A percentile compares a stretch with the other conserved stretches of the same genome.
Conservation (phyloP, 2,329 filamentous ascomycete species). For the Leptodontidium sp. region DNA sequence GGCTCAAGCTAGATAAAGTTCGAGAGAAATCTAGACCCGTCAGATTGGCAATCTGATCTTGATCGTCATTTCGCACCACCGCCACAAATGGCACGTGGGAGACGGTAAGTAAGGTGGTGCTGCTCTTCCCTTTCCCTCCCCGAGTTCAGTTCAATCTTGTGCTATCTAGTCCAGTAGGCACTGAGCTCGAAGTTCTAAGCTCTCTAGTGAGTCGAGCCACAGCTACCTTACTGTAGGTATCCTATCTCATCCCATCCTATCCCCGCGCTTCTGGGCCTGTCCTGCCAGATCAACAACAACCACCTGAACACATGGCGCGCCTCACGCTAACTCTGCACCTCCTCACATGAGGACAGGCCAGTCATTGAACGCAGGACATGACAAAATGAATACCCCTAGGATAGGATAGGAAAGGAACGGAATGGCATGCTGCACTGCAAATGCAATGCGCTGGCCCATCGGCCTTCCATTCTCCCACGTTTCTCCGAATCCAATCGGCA, state of each 20-base stretch:
- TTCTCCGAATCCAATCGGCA: not conserved
- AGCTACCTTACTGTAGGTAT: not conserved
- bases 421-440: conserved; percentile 2
- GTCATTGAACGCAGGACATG: not conserved
- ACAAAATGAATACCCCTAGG: not conserved
- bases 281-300: not conserved
- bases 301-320: conserved; percentile 10
- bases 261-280: not conserved
- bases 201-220: conserved; percentile 14
- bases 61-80: conserved; percentile 5
- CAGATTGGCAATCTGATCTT: too few species aligned
- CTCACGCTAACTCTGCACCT: conserved; percentile 24
- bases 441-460: not conserved
- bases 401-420: not conserved
- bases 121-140: not conserved
- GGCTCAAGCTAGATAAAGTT: too few species aligned
- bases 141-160: not conserved
- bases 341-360: conserved; percentile 20
- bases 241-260: not conserved
- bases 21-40: not conserved
- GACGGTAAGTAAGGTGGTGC: conserved; percentile 3
- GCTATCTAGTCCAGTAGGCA: not conserved
- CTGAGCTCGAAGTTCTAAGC: not conserved
- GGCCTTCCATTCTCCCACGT: not conserved
- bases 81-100: conserved; percentile 28